Conservation (phyloP, 495 filamentous ascomycete genomes). For the Penicillium malachiteum region DNA sequence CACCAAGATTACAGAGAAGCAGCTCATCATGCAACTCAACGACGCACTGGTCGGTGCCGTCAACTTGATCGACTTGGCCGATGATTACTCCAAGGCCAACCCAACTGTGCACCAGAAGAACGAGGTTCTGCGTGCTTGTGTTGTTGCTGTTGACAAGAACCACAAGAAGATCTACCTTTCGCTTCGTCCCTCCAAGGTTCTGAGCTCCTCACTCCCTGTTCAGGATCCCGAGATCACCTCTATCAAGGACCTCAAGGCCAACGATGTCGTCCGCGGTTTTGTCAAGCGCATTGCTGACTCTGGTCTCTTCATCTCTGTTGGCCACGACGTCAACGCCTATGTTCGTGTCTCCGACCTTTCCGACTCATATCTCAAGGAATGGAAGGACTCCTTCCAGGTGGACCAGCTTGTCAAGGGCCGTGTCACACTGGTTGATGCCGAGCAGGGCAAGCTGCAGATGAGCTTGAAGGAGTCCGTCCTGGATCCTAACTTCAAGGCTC, state of each 20-base stretch:
- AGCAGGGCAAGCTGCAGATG: slow-evolving; percentile 73
- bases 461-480: slow-evolving; percentile 81
- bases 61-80: slow-evolving; percentile 72
- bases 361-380: slow-evolving; percentile 88
- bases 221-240: slow-evolving; percentile 76
- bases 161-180: slow-evolving; percentile 85
- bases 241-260: slow-evolving; percentile 66
- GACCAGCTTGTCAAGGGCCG: slow-evolving; percentile 89
- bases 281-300: slow-evolving; percentile 82
- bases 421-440: slow-evolving; percentile 63
- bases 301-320: slow-evolving; percentile 79
- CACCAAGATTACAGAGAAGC: slow-evolving; percentile 80
- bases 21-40: slow-evolving; percentile 81
- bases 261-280: slow-evolving; percentile 84
- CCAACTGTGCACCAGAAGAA: slow-evolving; percentile 71
- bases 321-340: slow-evolving; percentile 75
- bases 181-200: slow-evolving; percentile 77
- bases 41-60: slow-evolving; percentile 72
- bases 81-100: slow-evolving; percentile 77
- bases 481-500: slow-evolving; percentile 73
- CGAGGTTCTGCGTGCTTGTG: slow-evolving; percentile 78
- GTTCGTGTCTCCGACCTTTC: slow-evolving; percentile 84
- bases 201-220: slow-evolving; percentile 81
- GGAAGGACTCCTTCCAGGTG: slow-evolving; percentile 83
- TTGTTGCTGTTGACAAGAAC: slow-evolving; percentile 73